Evolutionary conservation across 768 basidiomycete genomes (phyloP).

Genomic region (Trametes cingulata): DNA sequence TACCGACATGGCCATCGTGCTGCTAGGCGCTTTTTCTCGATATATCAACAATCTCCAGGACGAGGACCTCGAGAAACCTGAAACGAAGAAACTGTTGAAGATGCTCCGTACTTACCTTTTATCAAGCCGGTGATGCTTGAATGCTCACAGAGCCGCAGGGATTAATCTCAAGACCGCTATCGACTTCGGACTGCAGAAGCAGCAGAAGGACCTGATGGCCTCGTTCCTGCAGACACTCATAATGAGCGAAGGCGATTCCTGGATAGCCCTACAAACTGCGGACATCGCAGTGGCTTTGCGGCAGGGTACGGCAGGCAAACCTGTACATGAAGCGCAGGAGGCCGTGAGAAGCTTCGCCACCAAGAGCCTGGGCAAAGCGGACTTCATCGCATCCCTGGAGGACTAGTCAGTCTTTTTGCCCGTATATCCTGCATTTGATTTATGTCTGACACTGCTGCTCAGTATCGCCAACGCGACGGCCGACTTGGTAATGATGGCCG

Average conservation of each 20-base stretch:
- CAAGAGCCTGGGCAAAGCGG: conserved; percentile 77
- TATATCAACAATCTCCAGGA: conserved; percentile 90
- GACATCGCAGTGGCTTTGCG: conserved; percentile 71
- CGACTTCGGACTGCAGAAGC: conserved; percentile 79
- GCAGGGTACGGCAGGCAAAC: conserved; percentile 64
- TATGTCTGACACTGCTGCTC: background rate
- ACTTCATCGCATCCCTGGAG: conserved; percentile 77
- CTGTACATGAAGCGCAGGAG: conserved; percentile 71
- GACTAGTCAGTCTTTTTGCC: conserved; percentile 71
- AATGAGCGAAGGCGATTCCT: conserved; percentile 95
- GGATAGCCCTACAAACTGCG: conserved; percentile 74
- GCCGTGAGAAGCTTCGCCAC: conserved; percentile 88
- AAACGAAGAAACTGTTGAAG: conserved; percentile 74
- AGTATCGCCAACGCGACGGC: conserved; percentile 89
- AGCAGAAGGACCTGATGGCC: conserved; percentile 82
- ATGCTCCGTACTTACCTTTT: conserved; percentile 58
- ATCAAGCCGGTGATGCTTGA: background rate
- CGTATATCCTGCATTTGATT: background rate
- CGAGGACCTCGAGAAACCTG: conserved; percentile 64
- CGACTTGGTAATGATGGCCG: conserved; percentile 79
- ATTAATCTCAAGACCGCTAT: conserved; percentile 91
- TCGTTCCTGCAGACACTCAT: conserved; percentile 93
- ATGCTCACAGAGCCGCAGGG: conserved; percentile 38
- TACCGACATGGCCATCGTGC: conserved; percentile 80
- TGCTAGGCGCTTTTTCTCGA: conserved; percentile 88